A percentile compares a stretch with the other conserved stretches of the same genome.
Conservation (phyloP, 306 rosid species). For the Arachis stenosperma region DNA sequence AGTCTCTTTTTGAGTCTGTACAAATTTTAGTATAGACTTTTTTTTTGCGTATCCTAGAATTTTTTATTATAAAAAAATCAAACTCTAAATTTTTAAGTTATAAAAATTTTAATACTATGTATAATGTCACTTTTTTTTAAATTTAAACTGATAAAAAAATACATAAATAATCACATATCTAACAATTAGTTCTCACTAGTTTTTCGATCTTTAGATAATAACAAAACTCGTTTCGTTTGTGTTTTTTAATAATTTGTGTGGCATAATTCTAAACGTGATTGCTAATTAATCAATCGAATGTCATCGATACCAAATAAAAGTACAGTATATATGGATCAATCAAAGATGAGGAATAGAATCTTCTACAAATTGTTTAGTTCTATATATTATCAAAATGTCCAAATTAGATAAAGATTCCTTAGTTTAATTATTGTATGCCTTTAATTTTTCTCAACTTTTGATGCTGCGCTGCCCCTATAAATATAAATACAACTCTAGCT, state of each 20-base stretch:
- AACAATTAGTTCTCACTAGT: no score
- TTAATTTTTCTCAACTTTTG: constrained; percentile 9
- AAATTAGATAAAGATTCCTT: constrained; percentile 35
- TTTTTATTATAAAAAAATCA: no score
- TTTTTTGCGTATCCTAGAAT: no score
- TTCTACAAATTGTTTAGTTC: constrained; percentile 32
- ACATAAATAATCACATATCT: no score
- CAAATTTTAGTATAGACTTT: no score
- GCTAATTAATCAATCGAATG: constrained; percentile 32
- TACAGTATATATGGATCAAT: constrained; percentile 2
- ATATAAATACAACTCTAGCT: not conserved
- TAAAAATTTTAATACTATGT: no score
- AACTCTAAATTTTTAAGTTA: no score
- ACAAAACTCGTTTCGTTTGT: constrained; percentile 25
- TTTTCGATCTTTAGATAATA: not conserved
- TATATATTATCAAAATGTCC: not conserved
- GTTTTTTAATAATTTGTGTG: constrained; percentile 20
- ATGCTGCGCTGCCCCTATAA: constrained; percentile 23
- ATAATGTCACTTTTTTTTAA: no score
- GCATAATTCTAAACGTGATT: constrained; percentile 36
- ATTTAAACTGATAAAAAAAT: no score
- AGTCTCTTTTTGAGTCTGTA: no score
- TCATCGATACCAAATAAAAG: constrained; percentile 21
- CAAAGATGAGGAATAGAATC: constrained; percentile 42
- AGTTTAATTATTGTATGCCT: not conserved